phyloP scores from a whole-genome alignment of 2,329 filamentous ascomycete species.

The Apiospora malaysiana region DNA sequence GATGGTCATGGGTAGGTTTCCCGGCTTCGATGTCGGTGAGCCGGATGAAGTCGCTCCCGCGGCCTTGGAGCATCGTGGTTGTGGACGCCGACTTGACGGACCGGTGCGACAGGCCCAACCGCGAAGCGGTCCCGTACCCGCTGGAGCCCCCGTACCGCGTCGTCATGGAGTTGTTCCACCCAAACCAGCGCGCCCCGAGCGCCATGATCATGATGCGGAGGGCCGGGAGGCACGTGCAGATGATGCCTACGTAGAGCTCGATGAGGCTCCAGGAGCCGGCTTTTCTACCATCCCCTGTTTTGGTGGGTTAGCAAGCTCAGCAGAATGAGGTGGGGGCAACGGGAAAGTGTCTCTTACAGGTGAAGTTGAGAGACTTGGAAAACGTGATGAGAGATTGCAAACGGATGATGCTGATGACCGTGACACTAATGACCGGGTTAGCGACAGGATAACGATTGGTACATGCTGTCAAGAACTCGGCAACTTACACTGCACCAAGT shows the following conservation, averaged over 20 bases:
- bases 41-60: constrained; percentile 13
- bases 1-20: too few relatives aligned
- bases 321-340: too few relatives aligned
- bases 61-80: background rate
- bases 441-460: background rate
- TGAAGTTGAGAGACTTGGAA: constrained; percentile 46
- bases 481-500: constrained; percentile 44
- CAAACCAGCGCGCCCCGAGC: constrained; percentile 20
- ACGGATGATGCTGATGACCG: constrained; percentile 49
- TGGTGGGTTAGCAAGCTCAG: background rate
- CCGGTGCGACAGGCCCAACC: background rate
- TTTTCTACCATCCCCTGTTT: constrained; percentile 34
- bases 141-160: background rate
- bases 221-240: constrained; percentile 49
- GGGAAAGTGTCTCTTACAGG: constrained; percentile 31
- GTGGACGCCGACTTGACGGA: background rate
- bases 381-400: constrained; percentile 49
- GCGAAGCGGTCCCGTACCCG: background rate
- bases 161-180: constrained; percentile 7
- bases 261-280: constrained; percentile 48
- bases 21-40: constrained; percentile 11
- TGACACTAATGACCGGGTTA: constrained; percentile 40
- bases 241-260: constrained; percentile 48
- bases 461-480: too few relatives aligned
- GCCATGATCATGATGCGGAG: constrained; percentile 33